Percentiles rank a stretch among this genome's conserved stretches.
These are phyloP conservation scores for Cystobasidium slooffiae DNA, from an alignment of 1,284 basidiomycete species.

Conservation along the genomic window DNA sequence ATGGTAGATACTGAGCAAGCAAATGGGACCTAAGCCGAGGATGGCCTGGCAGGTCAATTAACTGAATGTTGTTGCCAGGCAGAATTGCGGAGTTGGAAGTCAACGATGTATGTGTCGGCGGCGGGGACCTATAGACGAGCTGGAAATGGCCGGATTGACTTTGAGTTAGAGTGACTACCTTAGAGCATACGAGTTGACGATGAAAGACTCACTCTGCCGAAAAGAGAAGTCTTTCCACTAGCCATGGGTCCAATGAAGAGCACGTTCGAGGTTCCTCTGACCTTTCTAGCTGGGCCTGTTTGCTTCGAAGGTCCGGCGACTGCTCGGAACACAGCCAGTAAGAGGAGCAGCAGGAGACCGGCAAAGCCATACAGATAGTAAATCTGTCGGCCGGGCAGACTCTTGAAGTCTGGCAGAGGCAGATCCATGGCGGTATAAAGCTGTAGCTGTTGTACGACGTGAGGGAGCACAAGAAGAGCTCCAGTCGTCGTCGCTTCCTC, in stretches of 20 bases:
- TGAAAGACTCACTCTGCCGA: constrained; percentile 46
- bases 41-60: constrained; percentile 53
- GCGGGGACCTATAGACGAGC: constrained; percentile 49
- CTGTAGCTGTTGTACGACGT: background rate
- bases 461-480: background rate
- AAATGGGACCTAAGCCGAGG: constrained; percentile 51
- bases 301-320: constrained; percentile 4
- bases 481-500: background rate
- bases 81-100: constrained; percentile 50
- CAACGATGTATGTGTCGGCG: constrained; percentile 49
- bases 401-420: constrained; percentile 22
- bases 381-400: constrained; percentile 4
- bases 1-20: constrained; percentile 51
- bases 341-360: constrained; percentile 16
- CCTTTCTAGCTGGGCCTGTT: constrained; percentile 2
- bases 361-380: constrained; percentile 25
- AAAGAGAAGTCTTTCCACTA: constrained; percentile 51
- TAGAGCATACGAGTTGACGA: background rate
- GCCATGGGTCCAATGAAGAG: constrained; percentile 50
- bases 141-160: background rate
- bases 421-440: constrained; percentile 7
- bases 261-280: constrained; percentile 35
- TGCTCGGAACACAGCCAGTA: constrained; percentile 17
- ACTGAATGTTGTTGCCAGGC: constrained; percentile 37
- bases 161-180: background rate